Evolutionary conservation across 768 basidiomycete species (phyloP), one percentile per base, ranked within the genome.

Genomic region (Trametes cubensis): DNA sequence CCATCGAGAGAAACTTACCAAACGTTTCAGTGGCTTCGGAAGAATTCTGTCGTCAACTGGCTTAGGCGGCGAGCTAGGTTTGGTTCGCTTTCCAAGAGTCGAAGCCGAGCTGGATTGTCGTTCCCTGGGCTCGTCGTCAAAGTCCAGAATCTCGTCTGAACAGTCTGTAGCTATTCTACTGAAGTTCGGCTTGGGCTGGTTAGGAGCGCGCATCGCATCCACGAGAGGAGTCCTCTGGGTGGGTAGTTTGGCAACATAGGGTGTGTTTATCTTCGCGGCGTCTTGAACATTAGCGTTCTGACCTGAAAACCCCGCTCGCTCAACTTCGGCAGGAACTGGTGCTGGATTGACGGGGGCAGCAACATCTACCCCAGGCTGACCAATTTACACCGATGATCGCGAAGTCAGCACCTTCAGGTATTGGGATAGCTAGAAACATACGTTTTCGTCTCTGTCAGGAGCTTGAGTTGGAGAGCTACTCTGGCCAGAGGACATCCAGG

Each of bases 111-210:
- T 20, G 4, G 40, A 23, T n/a, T 40, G 51, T 8, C 21, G 45
- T 18, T 15, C 55, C 23, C n/a, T 28, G 18, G 30, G 42, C 15
- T 46, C 55, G 39, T 69, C 69, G 6, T 69, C 69, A 42, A 69
- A 69, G 30, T 67, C 66, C n/a, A 62, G 25, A 45, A 68, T 70
- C 23, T 72, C 71, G 60, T 72, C 71, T 1, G 71, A 70, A 28
- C 68, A 60, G 48, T 63, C 67, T 18, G 60, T 69, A 6, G 66
- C 71, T 5, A 72, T 62, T 42, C 61, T 51, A 17, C 68, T 61
- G 60, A 72, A 72, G 21, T 28, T 63, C 1, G 64, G 54, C 63
- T 66, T 72, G 4, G 34, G 26, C 30, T 11, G 56, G 3, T 14
- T 39, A 17, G 17, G 34, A 23, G 4, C 4, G 8, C 2, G 25